These are phyloP conservation scores for Trichophyton mentagrophytes DNA, from an alignment of 2,329 filamentous ascomycete genomes.

Conservation along the genomic window DNA sequence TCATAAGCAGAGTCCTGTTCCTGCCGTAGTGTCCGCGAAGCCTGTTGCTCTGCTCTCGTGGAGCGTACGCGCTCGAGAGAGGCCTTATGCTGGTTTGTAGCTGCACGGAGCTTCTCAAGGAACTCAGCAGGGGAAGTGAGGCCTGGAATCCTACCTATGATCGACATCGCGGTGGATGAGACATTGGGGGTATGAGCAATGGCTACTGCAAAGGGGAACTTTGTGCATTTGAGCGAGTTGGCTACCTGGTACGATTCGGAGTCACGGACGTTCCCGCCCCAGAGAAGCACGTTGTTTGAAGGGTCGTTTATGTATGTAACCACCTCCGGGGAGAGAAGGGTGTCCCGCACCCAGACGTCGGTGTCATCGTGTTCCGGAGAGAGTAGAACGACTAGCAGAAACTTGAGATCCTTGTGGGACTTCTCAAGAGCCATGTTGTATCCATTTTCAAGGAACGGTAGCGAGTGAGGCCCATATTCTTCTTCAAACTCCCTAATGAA, in stretches of 20 bases:
- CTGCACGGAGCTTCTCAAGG: conserved; percentile 58
- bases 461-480: conserved; percentile 55
- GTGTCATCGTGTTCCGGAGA: conserved; percentile 95
- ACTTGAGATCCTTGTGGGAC: conserved; percentile 83
- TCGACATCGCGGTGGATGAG: conserved; percentile 77
- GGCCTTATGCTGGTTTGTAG: conserved; percentile 62
- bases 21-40: conserved; percentile 65
- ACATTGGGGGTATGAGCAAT: conserved; percentile 79
- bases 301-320: conserved; percentile 61
- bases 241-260: conserved; percentile 90
- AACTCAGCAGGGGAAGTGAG: conserved; percentile 58
- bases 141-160: conserved; percentile 66
- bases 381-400: conserved; percentile 73
- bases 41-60: conserved; percentile 65
- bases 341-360: conserved; percentile 65
- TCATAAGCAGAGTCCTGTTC: conserved; percentile 93
- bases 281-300: conserved; percentile 68
- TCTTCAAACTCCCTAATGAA: conserved; percentile 93
- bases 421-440: conserved; percentile 84
- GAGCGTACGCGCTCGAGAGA: conserved; percentile 63
- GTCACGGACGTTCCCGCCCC: conserved; percentile 87
- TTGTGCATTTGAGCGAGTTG: conserved; percentile 74
- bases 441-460: conserved; percentile 76
- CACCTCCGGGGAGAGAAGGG: conserved; percentile 63
- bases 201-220: conserved; percentile 79